Conservation (phyloP, 768 basidiomycete species). For the Termitomyces sp. region DNA sequence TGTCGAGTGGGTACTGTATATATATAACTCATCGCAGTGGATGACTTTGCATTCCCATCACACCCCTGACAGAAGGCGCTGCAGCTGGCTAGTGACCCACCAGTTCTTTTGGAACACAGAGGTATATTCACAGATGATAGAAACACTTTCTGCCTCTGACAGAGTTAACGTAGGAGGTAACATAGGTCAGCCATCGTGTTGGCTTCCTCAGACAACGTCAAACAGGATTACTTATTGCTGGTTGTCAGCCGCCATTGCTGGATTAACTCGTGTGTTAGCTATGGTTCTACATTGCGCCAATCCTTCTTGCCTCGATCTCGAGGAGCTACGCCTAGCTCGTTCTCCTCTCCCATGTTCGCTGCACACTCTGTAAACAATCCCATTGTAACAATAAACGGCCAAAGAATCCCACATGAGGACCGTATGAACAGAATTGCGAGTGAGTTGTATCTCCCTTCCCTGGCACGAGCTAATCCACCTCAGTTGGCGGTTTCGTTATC, state of each 20-base stretch:
- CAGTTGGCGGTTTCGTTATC: constrained; percentile 20
- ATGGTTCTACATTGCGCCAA: neutral
- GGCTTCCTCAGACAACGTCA: too few species aligned
- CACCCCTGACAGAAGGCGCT: neutral
- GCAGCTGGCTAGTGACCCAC: neutral
- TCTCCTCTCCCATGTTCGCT: neutral
- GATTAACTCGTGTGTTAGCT: neutral
- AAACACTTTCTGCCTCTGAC: neutral
- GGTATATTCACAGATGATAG: neutral
- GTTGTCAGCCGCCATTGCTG: neutral
- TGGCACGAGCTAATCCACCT: neutral
- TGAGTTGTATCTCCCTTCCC: neutral
- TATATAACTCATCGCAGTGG: neutral
- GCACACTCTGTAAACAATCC: neutral
- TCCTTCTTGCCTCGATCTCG: neutral
- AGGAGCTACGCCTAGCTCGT: neutral
- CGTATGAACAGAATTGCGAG: neutral
- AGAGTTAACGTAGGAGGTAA: neutral
- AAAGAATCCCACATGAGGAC: neutral
- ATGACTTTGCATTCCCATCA: neutral
- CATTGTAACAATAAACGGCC: neutral
- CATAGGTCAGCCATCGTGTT: neutral
- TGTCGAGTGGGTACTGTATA: neutral
- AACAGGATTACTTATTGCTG: neutral
- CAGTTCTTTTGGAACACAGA: neutral